These are phyloP conservation scores for Miscanthus lutarioriparius DNA, from an alignment of 176 grass and related monocot species.

Conservation along the genomic window DNA sequence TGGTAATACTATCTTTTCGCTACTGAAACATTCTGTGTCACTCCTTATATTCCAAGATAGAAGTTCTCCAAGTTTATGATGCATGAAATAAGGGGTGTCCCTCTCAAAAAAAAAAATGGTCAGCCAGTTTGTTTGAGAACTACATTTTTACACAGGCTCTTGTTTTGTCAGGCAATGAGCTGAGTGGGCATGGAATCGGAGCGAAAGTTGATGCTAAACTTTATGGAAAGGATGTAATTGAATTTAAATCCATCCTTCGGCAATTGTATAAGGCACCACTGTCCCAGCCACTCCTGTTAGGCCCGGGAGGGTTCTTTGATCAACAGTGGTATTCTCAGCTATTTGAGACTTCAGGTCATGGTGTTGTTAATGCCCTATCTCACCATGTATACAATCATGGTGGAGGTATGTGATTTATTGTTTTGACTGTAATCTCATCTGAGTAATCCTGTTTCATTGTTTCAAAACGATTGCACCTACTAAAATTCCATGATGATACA, in stretches of 20 bases:
- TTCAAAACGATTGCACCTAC: constrained; percentile 7
- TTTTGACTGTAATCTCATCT: constrained; percentile 10
- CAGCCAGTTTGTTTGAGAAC: not conserved
- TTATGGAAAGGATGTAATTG: constrained; percentile 62
- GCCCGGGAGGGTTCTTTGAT: constrained; percentile 91
- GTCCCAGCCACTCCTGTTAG: constrained; percentile 56
- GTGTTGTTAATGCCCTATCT: constrained; percentile 61
- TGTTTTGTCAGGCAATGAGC: constrained; percentile 69
- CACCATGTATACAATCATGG: constrained; percentile 90
- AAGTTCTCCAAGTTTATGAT: not conserved
- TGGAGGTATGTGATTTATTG: constrained; percentile 50
- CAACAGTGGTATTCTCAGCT: constrained; percentile 76
- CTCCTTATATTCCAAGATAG: not conserved
- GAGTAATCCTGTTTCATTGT: not conserved
- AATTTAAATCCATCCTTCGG: constrained; percentile 58
- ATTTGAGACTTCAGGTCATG: constrained; percentile 62
- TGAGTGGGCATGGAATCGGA: constrained; percentile 66
- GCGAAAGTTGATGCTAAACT: constrained; percentile 62
- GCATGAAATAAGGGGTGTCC: not conserved
- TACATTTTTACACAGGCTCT: constrained; percentile 6
- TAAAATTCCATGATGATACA: not conserved
- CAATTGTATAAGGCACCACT: constrained; percentile 55
- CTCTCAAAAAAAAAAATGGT: not conserved
- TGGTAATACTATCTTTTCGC: constrained; percentile 47
- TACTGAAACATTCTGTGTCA: not conserved